These are phyloP conservation scores for Trichoderma gracile DNA, from an alignment of 2,329 filamentous ascomycete genomes.

Conservation along the genomic window DNA sequence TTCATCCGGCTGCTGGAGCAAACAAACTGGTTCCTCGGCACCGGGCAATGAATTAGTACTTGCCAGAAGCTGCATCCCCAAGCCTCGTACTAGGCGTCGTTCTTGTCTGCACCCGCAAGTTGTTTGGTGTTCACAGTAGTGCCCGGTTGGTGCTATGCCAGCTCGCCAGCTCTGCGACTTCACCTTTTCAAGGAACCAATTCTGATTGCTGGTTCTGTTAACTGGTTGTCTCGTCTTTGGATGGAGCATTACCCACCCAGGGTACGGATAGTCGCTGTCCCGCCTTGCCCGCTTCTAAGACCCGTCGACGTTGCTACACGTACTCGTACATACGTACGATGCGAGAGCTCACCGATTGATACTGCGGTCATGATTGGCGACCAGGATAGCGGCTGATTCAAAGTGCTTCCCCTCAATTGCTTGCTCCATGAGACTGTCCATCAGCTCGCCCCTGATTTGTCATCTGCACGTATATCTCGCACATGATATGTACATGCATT, in stretches of 20 bases:
- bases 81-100: too few species aligned
- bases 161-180: background rate
- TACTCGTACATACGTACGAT: too few species aligned
- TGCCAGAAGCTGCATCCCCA: too few species aligned
- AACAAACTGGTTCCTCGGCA: too few species aligned
- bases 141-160: background rate
- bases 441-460: too few species aligned
- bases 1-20: too few species aligned
- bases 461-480: constrained; percentile 3
- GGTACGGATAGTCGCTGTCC: constrained; percentile 1
- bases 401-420: background rate
- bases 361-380: constrained; percentile 7
- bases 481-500: background rate
- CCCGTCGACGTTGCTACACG: constrained; percentile 7
- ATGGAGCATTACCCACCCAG: constrained; percentile 1
- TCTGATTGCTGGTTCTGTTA: background rate
- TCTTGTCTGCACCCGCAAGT: background rate
- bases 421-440: background rate
- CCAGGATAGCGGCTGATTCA: constrained; percentile 1
- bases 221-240: too few species aligned
- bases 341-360: background rate
- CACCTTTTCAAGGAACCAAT: background rate
- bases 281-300: too few species aligned
- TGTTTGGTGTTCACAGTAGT: too few species aligned
- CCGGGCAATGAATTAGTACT: too few species aligned